Base-by-base conservation (phyloP, 768 basidiomycete species). In the Thelephora ganbajun region DNA sequence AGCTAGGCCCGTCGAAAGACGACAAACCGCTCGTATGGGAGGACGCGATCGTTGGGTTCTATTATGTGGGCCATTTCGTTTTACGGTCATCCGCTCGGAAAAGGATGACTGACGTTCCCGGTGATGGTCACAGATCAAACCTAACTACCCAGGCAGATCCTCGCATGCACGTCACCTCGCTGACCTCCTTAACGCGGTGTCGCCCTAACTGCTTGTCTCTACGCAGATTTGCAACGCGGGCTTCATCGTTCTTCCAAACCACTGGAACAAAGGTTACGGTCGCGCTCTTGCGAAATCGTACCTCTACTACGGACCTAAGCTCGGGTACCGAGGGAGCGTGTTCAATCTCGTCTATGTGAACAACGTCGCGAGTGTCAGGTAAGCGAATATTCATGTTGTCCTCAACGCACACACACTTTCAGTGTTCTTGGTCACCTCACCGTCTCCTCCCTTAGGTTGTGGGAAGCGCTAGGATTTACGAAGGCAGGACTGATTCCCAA, bases 271-370 rank as follows among this genome's bases (percentile, higher is more conserved):
- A 33, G 79, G 83, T 26, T 77, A 83, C 56, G 92, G 91, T 14
- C 64, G 66, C 36, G 66, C 75, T 6, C 74, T 97, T 34, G 90
- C 84, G 2, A 72, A 71, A 50, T 86, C 86, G 2, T 96, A 77
- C 63, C 65, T 93, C 16, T 66, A 83, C 59, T 89, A 88, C 56
- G 93, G 77, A 1, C 93, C 90, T 0, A 67, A 65, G 34, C 66
- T 92, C 19, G 89, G 86, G 33, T 84, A 84, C 64, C 68, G 74
- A 54, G 81, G 75, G 3, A 85, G 81, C 58, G 78, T 94, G 20
- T 94, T 96, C 70, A 94, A 96, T 61, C 72, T 96, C 37, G 90
- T 96, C 34, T 94, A 85, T 61, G 77, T 79, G 20, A 88, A 82
- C 60, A 96, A 94, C 64, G 56, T 65, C 39, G 88, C 89, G 14